These are phyloP conservation scores for Myxozyma nipponensis DNA, from an alignment of 805 yeast genomes.

Conservation along the genomic window DNA sequence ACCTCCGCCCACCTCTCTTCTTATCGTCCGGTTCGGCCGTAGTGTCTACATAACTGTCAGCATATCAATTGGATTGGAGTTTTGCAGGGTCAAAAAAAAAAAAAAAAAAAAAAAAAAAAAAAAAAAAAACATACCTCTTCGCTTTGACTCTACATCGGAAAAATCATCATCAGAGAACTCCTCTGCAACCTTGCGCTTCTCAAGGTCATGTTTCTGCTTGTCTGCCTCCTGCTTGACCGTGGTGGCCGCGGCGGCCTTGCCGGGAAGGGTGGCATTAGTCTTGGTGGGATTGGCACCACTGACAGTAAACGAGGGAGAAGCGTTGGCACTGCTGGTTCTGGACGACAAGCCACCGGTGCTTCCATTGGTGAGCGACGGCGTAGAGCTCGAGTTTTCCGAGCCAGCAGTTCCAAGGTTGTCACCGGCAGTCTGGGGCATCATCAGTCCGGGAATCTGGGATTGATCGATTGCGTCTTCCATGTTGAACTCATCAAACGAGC, in stretches of 20 bases:
- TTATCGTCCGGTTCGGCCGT: constrained; percentile 31
- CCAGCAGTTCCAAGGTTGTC: too few species aligned
- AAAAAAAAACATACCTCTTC: constrained; percentile 7
- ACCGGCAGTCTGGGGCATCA: background rate
- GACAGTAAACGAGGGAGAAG: background rate
- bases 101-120: background rate
- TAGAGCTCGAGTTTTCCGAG: too few species aligned
- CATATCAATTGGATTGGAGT: too few species aligned
- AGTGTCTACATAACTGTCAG: too few species aligned
- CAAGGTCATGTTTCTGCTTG: constrained; percentile 9
- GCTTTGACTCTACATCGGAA: constrained; percentile 25
- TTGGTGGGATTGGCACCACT: background rate
- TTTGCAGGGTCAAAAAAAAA: background rate
- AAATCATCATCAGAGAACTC: constrained; percentile 24
- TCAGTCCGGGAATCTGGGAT: background rate
- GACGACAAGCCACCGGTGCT: background rate
- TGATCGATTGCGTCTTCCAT: background rate
- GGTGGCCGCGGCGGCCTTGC: background rate
- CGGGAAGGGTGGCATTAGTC: background rate
- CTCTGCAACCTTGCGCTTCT: constrained; percentile 22
- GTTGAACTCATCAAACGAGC: background rate
- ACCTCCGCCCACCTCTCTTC: constrained; percentile 66
- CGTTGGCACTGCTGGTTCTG: background rate
- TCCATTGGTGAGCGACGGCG: background rate
- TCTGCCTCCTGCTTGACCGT: background rate